Percentiles rank a stretch among this genome's conserved stretches.
These are phyloP conservation scores for Cercospora zeae-maydis DNA, from an alignment of 2,329 filamentous ascomycete genomes.

Conservation along the genomic window DNA sequence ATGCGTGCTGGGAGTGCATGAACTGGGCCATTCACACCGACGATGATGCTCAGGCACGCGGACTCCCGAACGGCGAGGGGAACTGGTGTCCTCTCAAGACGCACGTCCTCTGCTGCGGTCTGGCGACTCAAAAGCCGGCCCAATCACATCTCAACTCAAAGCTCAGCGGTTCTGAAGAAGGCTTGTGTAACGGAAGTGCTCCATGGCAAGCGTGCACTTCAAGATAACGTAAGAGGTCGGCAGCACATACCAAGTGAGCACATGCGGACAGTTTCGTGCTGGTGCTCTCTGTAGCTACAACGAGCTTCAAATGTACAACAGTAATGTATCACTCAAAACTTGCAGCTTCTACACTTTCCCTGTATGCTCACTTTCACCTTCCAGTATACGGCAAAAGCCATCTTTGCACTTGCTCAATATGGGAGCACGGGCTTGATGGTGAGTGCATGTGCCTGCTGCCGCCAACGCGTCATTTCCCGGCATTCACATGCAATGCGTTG, in stretches of 20 bases:
- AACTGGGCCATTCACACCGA: neutral
- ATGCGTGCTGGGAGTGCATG: neutral
- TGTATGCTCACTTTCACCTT: neutral
- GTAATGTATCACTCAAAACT: neutral
- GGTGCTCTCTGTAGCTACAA: neutral
- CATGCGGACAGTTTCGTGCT: neutral
- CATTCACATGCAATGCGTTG: neutral
- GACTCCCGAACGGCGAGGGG: neutral
- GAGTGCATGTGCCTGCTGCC: neutral
- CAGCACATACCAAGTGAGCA: neutral
- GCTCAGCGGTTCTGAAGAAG: neutral
- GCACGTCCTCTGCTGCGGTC: neutral
- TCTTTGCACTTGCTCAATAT: neutral
- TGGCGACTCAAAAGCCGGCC: neutral
- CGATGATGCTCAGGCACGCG: neutral
- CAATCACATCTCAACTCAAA: conserved; percentile 4
- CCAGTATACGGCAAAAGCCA: too few relatives aligned
- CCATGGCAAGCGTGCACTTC: neutral
- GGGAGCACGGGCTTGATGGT: neutral
- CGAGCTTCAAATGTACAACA: conserved; percentile 1
- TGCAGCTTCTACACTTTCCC: neutral
- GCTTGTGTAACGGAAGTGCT: conserved; percentile 15
- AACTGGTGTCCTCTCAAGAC: neutral
- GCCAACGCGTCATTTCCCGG: neutral
- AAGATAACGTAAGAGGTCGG: neutral